phyloP scores from a whole-genome alignment of 169 alveolate genomes.

The Prorocentrum cordatum region DNA sequence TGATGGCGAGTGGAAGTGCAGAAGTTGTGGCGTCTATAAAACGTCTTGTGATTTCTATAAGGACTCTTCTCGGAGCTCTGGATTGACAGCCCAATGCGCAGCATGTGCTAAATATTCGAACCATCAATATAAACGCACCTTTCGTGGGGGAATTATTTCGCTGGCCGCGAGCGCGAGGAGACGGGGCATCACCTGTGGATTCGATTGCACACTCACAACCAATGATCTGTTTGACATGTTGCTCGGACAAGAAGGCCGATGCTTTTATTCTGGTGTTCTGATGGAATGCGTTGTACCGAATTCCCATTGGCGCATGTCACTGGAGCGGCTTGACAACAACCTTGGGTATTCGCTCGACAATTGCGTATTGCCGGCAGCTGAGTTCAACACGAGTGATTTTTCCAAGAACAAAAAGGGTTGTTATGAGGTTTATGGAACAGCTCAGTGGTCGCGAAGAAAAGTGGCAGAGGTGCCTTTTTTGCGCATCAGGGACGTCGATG shows the following conservation, averaged over 20 bases:
- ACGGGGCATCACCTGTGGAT: not conserved
- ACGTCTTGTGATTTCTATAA: too few species aligned
- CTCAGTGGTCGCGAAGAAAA: conserved; percentile 39
- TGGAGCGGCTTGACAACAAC: not conserved
- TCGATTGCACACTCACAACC: not conserved
- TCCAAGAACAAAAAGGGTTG: not conserved
- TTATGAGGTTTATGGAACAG: not conserved
- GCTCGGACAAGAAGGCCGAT: not conserved
- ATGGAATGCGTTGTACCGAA: not conserved
- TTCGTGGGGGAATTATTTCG: not conserved
- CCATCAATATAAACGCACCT: too few species aligned
- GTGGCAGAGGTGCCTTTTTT: too few species aligned
- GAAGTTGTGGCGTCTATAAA: too few species aligned
- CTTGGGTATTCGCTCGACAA: not conserved
- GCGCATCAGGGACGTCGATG: too few species aligned
- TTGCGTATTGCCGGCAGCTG: not conserved
- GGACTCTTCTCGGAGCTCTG: too few species aligned
- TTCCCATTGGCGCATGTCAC: not conserved
- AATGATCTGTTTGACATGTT: not conserved
- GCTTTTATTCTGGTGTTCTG: conserved; percentile 15
- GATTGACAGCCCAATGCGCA: too few species aligned
- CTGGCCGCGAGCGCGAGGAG: not conserved
- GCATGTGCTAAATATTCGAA: too few species aligned
- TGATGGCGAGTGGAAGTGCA: too few species aligned
- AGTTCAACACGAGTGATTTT: not conserved